These are phyloP conservation scores for Penicillium longicatenatum DNA, from an alignment of 495 filamentous ascomycete species.

Conservation along the genomic window DNA sequence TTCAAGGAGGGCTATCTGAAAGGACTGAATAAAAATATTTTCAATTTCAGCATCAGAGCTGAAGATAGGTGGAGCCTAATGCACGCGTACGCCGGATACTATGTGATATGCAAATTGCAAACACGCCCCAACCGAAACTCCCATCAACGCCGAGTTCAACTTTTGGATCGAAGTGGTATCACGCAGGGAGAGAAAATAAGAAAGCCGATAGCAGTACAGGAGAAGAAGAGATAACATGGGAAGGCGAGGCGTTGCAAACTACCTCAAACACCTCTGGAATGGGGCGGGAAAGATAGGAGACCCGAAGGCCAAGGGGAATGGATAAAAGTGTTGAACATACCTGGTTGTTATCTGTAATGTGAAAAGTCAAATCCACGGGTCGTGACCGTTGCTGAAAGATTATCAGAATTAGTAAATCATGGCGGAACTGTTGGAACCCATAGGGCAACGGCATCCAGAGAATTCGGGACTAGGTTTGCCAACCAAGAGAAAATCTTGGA, in stretches of 20 bases:
- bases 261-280: neutral
- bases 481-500: neutral
- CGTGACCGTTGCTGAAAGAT: constrained; percentile 19
- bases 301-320: neutral
- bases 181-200: constrained; percentile 10
- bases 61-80: neutral
- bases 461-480: neutral
- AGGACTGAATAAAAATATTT: neutral
- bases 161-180: constrained; percentile 25
- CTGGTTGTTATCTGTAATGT: constrained; percentile 10
- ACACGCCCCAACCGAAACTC: constrained; percentile 1
- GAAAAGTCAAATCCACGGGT: neutral
- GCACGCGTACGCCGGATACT: constrained; percentile 15
- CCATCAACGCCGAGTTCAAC: constrained; percentile 20
- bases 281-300: neutral
- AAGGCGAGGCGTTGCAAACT: neutral
- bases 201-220: neutral
- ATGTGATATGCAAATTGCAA: constrained; percentile 8
- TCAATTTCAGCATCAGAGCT: neutral
- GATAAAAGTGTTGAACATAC: constrained; percentile 22
- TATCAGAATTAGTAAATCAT: constrained; percentile 15
- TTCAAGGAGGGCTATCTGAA: neutral
- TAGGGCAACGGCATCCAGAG: constrained; percentile 6
- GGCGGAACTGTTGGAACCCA: neutral
- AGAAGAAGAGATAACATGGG: neutral